Base-by-base conservation (phyloP, 2,329 filamentous ascomycete genomes). In the Talaromyces sp. region DNA sequence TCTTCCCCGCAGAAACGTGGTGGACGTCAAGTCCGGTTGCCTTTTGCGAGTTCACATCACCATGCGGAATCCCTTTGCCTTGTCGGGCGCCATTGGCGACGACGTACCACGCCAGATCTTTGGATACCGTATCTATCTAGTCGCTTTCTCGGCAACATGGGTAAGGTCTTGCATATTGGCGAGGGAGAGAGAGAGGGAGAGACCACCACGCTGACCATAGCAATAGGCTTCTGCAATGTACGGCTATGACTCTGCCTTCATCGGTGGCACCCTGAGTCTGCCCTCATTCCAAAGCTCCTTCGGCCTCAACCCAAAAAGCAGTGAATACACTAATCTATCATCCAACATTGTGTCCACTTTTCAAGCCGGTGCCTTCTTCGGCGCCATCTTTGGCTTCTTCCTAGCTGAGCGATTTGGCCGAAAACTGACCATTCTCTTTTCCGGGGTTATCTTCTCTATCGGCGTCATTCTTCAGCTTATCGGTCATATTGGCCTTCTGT, bases 341-440 rank as follows among this genome's bases (percentile, higher is more conserved):
- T 56, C 53, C 14, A 60, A 60, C 11, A 56, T 60, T 35, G 54
- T 56, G 9, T 56, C 58, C 19, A 60, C 58, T 6, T 56, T 60
- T 14, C 58, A 60, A 46, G 58, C 58, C 21, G 58, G 58, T 14
- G 53, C 53, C 6, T 60, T 60, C 9, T 60, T 60, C n/a, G 58
- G 58, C 21, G 53, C 58, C n/a, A 56, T 89, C 72, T 86, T 82
- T 51, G 86, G 87, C 56, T 88, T 85, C 63, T 88, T 89, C 70
- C 77, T 84, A 5, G 75, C 77, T 3, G 78, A 80, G 60, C 68
- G 69, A 64, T 83, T 74, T 65, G 87, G 87, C n/a, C 81, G 87
- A 54, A 81, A 82, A 54, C 67, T 64, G 17, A 78, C 79, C 29
- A 77, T 91, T 27, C 78, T 89, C 27, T 70, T 76, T 12, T 80